Evolutionary conservation across 2,329 filamentous ascomycete genomes (phyloP).

Genomic region (Clarireedia sp.): DNA sequence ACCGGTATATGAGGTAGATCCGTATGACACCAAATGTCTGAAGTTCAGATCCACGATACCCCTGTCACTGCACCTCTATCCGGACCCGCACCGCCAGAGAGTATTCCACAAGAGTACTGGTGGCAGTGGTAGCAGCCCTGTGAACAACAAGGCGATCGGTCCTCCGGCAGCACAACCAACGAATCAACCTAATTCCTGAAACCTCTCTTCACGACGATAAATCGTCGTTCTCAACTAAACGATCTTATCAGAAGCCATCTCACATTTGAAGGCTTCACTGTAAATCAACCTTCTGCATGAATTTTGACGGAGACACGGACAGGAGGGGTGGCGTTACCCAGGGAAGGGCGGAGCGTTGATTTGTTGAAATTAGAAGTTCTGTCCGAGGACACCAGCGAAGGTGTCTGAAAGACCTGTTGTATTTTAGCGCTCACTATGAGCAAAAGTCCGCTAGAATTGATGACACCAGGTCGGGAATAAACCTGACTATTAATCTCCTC

Average conservation of each 20-base stretch:
- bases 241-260: conserved; percentile 1
- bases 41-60: conserved; percentile 47
- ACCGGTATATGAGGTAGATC: conserved; percentile 68
- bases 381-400: conserved; percentile 8
- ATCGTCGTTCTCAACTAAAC: neutral
- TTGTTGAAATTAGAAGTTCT: conserved; percentile 21
- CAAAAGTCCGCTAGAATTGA: conserved; percentile 18
- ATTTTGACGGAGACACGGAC: conserved; percentile 17
- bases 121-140: conserved; percentile 14
- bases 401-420: conserved; percentile 23
- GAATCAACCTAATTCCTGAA: conserved; percentile 13
- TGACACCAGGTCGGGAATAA: conserved; percentile 1
- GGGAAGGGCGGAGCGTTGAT: conserved; percentile 22
- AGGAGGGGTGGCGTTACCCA: conserved; percentile 27
- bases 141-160: conserved; percentile 19
- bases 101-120: conserved; percentile 11
- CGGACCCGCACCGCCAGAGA: conserved; percentile 20
- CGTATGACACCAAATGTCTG: conserved; percentile 51
- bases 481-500: conserved; percentile 3
- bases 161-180: conserved; percentile 13
- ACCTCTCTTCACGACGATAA: conserved; percentile 18
- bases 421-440: conserved; percentile 22
- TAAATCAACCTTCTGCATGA: conserved; percentile 22
- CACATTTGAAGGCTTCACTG: conserved; percentile 13
- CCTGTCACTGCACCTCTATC: conserved; percentile 22